These are phyloP conservation scores for Coniochaeta hoffmannii DNA, from an alignment of 2,329 filamentous ascomycete genomes.

Conservation along the genomic window DNA sequence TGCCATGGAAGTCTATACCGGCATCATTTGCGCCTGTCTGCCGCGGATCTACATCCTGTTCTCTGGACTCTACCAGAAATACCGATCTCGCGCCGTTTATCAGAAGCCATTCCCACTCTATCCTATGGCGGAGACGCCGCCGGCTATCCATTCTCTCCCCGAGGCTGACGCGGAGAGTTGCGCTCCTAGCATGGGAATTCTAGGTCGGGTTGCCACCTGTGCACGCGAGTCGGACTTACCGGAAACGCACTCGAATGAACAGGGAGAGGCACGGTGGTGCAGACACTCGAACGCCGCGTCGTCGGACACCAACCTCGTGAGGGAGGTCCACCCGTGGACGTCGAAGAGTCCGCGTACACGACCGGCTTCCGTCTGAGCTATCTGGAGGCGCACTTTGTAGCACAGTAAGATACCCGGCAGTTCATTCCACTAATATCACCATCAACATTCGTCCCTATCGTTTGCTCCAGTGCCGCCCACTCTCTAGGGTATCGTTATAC, in stretches of 20 bases:
- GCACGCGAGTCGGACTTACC: background rate
- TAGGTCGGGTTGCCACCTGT: background rate
- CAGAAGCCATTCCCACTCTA: background rate
- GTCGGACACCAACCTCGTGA: background rate
- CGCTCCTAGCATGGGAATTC: too few relatives aligned
- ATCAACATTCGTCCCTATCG: too few relatives aligned
- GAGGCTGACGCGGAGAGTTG: background rate
- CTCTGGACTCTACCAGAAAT: background rate
- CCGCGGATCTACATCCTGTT: conserved; percentile 4
- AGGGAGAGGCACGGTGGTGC: background rate
- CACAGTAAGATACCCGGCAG: too few relatives aligned
- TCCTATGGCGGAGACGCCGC: background rate
- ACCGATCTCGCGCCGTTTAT: background rate
- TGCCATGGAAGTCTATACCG: background rate
- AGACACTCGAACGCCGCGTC: background rate
- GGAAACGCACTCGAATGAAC: background rate
- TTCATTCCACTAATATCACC: too few relatives aligned
- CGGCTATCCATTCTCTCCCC: background rate
- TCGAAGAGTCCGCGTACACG: background rate
- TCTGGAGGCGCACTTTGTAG: too few relatives aligned
- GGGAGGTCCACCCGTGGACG: background rate
- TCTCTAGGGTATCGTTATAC: too few relatives aligned
- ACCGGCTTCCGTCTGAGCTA: too few relatives aligned
- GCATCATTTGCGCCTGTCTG: conserved; percentile 3
- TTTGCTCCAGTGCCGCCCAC: too few relatives aligned